Conservation (phyloP, 164 flowering plant species). For the Tinospora cordifolia region DNA sequence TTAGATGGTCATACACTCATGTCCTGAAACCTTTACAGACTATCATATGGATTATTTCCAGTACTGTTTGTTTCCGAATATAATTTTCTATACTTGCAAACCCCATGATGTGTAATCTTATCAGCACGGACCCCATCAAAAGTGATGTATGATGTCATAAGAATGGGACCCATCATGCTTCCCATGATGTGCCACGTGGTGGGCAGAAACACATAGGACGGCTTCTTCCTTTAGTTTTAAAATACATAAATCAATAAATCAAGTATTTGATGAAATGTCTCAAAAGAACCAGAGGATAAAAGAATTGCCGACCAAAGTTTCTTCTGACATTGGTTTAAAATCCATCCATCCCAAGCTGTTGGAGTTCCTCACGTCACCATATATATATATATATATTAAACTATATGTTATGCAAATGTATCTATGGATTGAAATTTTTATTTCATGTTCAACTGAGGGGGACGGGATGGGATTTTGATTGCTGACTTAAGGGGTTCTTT, state of each 20-base stretch:
- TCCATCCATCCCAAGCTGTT: slow-evolving; percentile 15
- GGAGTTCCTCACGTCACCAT: slow-evolving; percentile 25
- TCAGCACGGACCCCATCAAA: background rate
- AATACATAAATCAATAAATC: background rate
- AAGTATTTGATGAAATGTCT: slow-evolving; percentile 4
- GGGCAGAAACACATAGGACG: background rate
- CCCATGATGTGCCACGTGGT: slow-evolving; percentile 3
- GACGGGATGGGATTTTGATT: slow-evolving; percentile 1
- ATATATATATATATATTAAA: too few relatives aligned
- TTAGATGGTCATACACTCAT: slow-evolving; percentile 1
- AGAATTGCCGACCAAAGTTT: slow-evolving; percentile 21
- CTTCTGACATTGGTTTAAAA: slow-evolving; percentile 17
- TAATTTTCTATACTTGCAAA: background rate
- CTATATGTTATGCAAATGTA: too few relatives aligned
- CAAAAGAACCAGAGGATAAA: background rate
- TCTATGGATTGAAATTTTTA: too few relatives aligned
- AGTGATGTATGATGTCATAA: background rate
- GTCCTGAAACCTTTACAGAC: background rate
- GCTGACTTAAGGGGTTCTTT: slow-evolving; percentile 11
- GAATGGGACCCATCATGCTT: background rate
- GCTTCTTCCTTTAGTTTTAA: background rate
- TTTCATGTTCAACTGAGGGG: slow-evolving; percentile 7
- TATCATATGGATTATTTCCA: background rate
- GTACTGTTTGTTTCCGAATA: background rate
- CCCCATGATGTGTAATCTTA: background rate